A percentile compares a stretch with the other conserved stretches of the same genome.
Conservation (phyloP, 78 protist genomes). For the Dictyostelium firmibasis region DNA sequence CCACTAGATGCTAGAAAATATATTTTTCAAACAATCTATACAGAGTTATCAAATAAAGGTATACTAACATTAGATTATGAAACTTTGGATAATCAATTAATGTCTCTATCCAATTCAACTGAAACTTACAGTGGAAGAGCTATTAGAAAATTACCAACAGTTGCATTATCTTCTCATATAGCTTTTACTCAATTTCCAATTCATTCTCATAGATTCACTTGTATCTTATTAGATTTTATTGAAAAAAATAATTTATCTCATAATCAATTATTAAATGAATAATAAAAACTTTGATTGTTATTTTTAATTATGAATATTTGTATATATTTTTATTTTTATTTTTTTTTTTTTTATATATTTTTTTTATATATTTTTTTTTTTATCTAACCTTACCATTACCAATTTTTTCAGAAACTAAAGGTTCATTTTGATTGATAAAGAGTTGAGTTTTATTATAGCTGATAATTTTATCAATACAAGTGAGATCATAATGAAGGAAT, state of each 20-base stretch:
- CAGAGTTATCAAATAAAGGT: slow-evolving; percentile 61
- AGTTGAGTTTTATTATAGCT: slow-evolving; percentile 23
- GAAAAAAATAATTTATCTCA: background rate
- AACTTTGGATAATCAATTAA: background rate
- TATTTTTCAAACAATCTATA: slow-evolving; percentile 82
- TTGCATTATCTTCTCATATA: slow-evolving; percentile 64
- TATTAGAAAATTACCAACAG: slow-evolving; percentile 92
- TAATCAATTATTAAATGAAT: slow-evolving; percentile 6
- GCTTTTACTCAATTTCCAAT: background rate
- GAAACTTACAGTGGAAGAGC: slow-evolving; percentile 87
- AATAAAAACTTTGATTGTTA: background rate
- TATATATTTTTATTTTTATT: background rate
- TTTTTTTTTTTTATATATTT: background rate
- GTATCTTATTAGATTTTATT: background rate
- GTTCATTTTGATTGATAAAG: background rate
- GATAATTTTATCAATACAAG: background rate
- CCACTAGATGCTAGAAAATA: slow-evolving; percentile 44
- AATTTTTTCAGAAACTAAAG: background rate
- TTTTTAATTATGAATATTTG: background rate
- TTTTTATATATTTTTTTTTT: background rate
- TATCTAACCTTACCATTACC: slow-evolving; percentile 26
- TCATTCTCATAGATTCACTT: background rate
- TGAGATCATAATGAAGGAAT: slow-evolving; percentile 44
- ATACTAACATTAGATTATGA: background rate
- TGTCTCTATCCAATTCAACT: background rate